Percentiles rank a stretch among this genome's conserved stretches.
Conservation (phyloP, 169 alveolate genomes). For the Cyclospora cayetanensis region DNA sequence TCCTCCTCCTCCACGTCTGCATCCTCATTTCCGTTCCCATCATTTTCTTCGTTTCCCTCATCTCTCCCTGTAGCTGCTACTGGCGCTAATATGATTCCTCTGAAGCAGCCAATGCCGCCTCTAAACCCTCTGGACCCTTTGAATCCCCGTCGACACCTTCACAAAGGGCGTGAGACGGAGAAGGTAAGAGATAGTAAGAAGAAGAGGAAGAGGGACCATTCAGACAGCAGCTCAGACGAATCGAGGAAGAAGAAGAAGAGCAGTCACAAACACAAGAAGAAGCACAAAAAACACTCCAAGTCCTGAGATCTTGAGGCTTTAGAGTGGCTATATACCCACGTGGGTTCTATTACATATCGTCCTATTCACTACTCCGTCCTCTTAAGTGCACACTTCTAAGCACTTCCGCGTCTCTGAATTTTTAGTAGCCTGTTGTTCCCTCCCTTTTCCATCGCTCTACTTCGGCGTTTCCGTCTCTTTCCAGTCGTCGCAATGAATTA, state of each 20-base stretch:
- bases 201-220: not conserved
- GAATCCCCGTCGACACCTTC: not conserved
- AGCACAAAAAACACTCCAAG: constrained; percentile 3
- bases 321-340: too few relatives aligned
- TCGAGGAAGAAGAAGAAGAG: constrained; percentile 19
- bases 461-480: too few relatives aligned
- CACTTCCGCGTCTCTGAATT: too few relatives aligned
- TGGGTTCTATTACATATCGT: too few relatives aligned
- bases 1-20: not conserved
- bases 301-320: too few relatives aligned
- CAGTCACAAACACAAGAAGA: not conserved
- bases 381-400: too few relatives aligned
- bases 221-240: not conserved
- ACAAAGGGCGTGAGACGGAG: not conserved
- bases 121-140: not conserved
- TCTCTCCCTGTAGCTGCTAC: constrained; percentile 40
- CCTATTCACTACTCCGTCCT: too few relatives aligned
- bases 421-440: too few relatives aligned
- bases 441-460: too few relatives aligned
- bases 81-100: constrained; percentile 30
- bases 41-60: too few relatives aligned
- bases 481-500: too few relatives aligned
- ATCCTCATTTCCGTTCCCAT: too few relatives aligned
- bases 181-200: not conserved
- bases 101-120: not conserved